A percentile compares a stretch with the other conserved stretches of the same genome.
Conservation (phyloP, 192 early-diverging fungal genomes). For the Umbelopsis vinacea region DNA sequence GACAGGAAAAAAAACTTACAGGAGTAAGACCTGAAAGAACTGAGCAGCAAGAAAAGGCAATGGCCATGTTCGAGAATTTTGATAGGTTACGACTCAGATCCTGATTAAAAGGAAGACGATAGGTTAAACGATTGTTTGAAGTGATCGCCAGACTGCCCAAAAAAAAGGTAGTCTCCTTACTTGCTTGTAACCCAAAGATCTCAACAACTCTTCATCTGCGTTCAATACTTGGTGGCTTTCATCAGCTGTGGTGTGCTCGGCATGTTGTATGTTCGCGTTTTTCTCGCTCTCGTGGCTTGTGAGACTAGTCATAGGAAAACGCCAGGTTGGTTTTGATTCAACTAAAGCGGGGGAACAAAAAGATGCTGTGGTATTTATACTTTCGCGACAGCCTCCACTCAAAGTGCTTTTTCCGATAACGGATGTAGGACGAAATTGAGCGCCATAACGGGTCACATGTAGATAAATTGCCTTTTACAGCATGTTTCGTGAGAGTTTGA, state of each 20-base stretch:
- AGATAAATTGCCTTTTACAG: neutral
- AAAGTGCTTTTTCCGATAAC: slow-evolving; percentile 6
- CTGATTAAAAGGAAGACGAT: slow-evolving; percentile 25
- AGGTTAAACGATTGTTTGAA: neutral
- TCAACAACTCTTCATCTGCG: slow-evolving; percentile 33
- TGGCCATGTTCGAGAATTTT: slow-evolving; percentile 56
- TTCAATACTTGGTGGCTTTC: slow-evolving; percentile 17
- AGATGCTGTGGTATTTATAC: neutral
- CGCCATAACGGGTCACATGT: slow-evolving; percentile 21
- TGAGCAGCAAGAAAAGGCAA: slow-evolving; percentile 58
- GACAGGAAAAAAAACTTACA: slow-evolving; percentile 26
- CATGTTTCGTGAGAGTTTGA: neutral
- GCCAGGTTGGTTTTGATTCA: too few species aligned
- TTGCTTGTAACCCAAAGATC: slow-evolving; percentile 38
- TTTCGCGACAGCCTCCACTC: neutral
- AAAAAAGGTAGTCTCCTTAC: slow-evolving; percentile 19
- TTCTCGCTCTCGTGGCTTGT: neutral
- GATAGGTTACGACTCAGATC: slow-evolving; percentile 54
- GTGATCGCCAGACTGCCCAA: too few species aligned
- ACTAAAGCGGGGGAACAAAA: neutral
- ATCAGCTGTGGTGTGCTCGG: neutral
- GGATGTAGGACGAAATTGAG: neutral
- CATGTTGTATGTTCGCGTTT: slow-evolving; percentile 2
- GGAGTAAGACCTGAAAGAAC: slow-evolving; percentile 57
- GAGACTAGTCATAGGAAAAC: slow-evolving; percentile 2